Conservation (phyloP, 257 asterid species). For the Solanum chilense region DNA sequence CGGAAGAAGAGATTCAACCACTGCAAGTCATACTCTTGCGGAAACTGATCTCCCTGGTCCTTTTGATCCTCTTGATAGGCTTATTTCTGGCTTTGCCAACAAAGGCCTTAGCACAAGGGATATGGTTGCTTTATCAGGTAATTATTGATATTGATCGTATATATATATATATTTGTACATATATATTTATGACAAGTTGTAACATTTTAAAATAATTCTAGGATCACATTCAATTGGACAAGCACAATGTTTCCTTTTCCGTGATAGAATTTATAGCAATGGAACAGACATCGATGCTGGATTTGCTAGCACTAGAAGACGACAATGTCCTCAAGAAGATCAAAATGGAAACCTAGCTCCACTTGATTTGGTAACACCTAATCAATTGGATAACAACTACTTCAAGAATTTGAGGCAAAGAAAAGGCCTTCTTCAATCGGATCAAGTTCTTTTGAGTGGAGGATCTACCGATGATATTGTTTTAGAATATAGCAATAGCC, state of each 20-base stretch:
- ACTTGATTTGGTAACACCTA: constrained; percentile 36
- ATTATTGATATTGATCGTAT: too few relatives aligned
- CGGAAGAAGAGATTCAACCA: background rate
- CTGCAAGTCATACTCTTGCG: background rate
- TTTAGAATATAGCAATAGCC: background rate
- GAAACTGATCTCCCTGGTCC: background rate
- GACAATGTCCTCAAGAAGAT: background rate
- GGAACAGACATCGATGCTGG: constrained; percentile 24
- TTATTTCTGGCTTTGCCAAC: background rate
- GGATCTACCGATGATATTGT: background rate
- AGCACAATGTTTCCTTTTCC: constrained; percentile 6
- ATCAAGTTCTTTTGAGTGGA: background rate
- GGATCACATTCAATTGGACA: background rate
- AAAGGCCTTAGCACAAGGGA: background rate
- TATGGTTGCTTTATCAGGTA: background rate
- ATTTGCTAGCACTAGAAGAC: constrained; percentile 16
- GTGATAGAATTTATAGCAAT: constrained; percentile 25
- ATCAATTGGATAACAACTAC: too few relatives aligned
- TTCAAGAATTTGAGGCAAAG: too few relatives aligned
- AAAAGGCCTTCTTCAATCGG: background rate
- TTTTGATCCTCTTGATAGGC: background rate
- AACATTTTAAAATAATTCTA: too few relatives aligned
- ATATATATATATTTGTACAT: too few relatives aligned
- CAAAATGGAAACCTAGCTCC: constrained; percentile 26
- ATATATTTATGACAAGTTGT: too few relatives aligned